Base-by-base conservation (phyloP, 225 moss, liverwort and hornwort species). In the Bryum argenteum region DNA sequence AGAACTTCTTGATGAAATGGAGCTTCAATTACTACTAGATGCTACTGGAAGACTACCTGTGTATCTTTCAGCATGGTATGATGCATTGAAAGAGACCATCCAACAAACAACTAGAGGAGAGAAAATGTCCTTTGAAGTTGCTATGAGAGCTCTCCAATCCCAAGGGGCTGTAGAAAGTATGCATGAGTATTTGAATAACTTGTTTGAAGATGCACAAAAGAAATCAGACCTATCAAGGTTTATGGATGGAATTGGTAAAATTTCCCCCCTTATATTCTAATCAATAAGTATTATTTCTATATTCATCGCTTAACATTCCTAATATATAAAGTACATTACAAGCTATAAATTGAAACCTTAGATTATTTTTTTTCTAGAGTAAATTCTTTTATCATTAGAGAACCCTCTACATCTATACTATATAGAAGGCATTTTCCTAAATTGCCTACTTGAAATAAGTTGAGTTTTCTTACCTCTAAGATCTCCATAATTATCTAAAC, bases 41-140 rank as follows among this genome's bases (percentile, higher is more conserved):
- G 67, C 71, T 5, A 81, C 72, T 13, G 40, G 76, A 9, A 55
- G 76, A 48, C 19, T 81, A 42, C 67, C 39, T 1, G 15, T 71
- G 8, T 75, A 80, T 65, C 74, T 80, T 63, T 80, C 60, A 5
- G 65, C 70, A 37, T 71, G 71, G 71, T 80, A 80, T 10, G 71
- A 80, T 70, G 80, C 75, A 40, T 43, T 75, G 13, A 75, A 71
- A 54, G 54, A 75, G 24, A 75, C 66, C 11, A 71, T 80, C 4
- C 80, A 75, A 59, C 70, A 80, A 52, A 75, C 70, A 20, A 71
- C 54, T 21, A 71, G 56, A 17, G 71, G 63, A 17, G 71, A 75
- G 61, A 80, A 70, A 10, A 41, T 80, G n/a, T 80, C 75, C 33
- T 75, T 80, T 41, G 76, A 80, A 47, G 45, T 20, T 47, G 72